phyloP scores from a whole-genome alignment of 2,329 filamentous ascomycete genomes.

The Falciphora oryzae region DNA sequence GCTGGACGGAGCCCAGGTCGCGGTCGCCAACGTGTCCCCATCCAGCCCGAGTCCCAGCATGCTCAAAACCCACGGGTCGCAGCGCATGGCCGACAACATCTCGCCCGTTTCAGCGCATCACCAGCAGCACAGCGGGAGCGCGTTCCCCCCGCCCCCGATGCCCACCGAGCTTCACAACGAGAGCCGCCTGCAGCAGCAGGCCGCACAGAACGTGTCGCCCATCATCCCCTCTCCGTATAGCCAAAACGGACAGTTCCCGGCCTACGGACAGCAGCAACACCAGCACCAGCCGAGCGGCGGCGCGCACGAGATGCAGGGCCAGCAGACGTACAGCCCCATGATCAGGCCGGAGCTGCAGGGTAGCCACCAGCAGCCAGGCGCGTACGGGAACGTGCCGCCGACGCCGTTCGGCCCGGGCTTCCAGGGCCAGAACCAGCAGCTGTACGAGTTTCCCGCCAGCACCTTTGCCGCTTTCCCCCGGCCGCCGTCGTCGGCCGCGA shows the following conservation, averaged over 20 bases:
- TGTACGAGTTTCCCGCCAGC: background rate
- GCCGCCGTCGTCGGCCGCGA: background rate
- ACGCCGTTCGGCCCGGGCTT: background rate
- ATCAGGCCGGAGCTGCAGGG: constrained; percentile 5
- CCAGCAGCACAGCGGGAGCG: constrained; percentile 11
- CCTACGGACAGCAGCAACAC: background rate
- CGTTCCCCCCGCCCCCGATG: constrained; percentile 18
- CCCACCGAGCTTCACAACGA: constrained; percentile 5
- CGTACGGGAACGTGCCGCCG: background rate
- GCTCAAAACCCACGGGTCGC: constrained; percentile 16
- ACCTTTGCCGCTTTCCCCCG: background rate
- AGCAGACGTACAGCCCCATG: constrained; percentile 5
- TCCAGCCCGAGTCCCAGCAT: constrained; percentile 25
- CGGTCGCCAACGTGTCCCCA: constrained; percentile 15
- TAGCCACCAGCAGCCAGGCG: background rate
- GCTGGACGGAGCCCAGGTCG: constrained; percentile 19
- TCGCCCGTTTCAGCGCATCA: constrained; percentile 23
- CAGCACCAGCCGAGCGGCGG: background rate
- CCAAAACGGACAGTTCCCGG: constrained; percentile 17
- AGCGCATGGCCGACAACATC: constrained; percentile 18
- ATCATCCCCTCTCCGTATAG: constrained; percentile 13
- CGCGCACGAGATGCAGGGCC: constrained; percentile 4
- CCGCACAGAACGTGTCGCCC: constrained; percentile 5
- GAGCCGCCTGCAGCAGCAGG: constrained; percentile 6
- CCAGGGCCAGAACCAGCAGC: constrained; percentile 1